Evolutionary conservation across 2,329 filamentous ascomycete genomes (phyloP).

Genomic region (Venturia aucupariae): DNA sequence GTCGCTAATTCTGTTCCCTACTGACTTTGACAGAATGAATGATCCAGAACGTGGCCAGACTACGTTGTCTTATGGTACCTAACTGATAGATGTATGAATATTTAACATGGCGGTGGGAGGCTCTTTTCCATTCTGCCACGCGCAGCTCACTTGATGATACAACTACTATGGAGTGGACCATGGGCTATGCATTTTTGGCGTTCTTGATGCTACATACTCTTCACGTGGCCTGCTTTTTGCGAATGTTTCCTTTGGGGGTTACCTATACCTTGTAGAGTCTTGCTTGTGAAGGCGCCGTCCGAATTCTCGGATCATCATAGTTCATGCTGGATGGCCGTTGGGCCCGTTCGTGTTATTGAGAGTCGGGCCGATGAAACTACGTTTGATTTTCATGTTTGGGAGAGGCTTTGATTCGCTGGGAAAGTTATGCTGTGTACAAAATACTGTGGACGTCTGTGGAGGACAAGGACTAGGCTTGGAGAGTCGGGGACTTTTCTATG

Average conservation of each 20-base stretch:
- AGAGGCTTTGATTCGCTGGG: no score
- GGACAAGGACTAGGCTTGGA: no score
- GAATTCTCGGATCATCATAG: neutral
- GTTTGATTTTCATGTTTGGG: no score
- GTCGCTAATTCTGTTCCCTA: no score
- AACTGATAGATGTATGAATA: neutral
- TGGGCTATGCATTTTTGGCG: neutral
- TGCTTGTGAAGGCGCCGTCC: no score
- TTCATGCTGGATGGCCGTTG: neutral
- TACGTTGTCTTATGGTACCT: slow-evolving; percentile 25
- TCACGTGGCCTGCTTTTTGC: neutral
- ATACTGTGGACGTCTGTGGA: no score
- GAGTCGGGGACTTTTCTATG: no score
- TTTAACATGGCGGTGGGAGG: neutral
- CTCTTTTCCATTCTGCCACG: neutral
- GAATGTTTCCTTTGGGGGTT: no score
- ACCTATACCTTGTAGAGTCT: no score
- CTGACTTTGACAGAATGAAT: slow-evolving; percentile 42
- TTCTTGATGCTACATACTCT: neutral
- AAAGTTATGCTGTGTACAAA: no score
- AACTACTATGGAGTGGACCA: neutral
- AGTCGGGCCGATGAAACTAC: neutral
- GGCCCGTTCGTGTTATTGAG: neutral
- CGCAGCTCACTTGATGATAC: neutral
- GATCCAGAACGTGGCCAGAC: slow-evolving; percentile 45